Base-by-base conservation (phyloP, 2,329 filamentous ascomycete genomes). In the Sporothrix pseudoabietina region DNA sequence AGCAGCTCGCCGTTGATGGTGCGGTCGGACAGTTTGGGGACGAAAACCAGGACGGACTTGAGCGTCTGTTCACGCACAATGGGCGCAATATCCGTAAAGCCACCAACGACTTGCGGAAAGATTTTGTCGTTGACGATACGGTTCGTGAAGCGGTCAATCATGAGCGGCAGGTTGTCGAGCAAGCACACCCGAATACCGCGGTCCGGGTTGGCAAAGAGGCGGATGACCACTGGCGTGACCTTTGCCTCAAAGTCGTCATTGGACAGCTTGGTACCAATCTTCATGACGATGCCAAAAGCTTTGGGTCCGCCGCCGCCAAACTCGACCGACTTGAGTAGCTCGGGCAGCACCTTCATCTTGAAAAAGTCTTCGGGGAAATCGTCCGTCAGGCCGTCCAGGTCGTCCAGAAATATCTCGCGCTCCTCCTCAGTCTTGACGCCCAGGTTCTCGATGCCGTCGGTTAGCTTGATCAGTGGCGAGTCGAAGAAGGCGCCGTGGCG, bases 341-440 rank as follows among this genome's bases (percentile, higher is more conserved):
- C 96, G 0, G 96, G 96, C 9, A 99, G 86, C 3, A 99, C 90
- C 79, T 98, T 99, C 87, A 97, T 92, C 80, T 97, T 97, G 86
- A 98, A 97, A 81, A 97, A 99, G 74, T 98, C 96, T 79, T 98
- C 95, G 0, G 96, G 96, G 75, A 98, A 98, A 81, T 99, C 94
- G 77, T 98, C 94, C 0, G 94, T 92, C 5, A 98, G 87, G 74
- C 92, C 87, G 77, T 97, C 94, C 6, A 99, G 87, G 78, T 97
- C 93, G 91, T 90, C 89, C 10, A 99, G 84, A 77, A 99, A 95
- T 68, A 90, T 88, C 73, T 98, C 94, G 74, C 94, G 88, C 82
- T 99, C 96, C 8, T 87, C 86, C 72, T 95, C 92, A 30, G 87
- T 90, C 82, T 98, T 99, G 77, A 98, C 87, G 0, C 95, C 95